Evolutionary conservation across 2,329 filamentous ascomycete genomes (phyloP), one percentile per base, ranked within the genome.

Genomic region (Coniella lustricola): DNA sequence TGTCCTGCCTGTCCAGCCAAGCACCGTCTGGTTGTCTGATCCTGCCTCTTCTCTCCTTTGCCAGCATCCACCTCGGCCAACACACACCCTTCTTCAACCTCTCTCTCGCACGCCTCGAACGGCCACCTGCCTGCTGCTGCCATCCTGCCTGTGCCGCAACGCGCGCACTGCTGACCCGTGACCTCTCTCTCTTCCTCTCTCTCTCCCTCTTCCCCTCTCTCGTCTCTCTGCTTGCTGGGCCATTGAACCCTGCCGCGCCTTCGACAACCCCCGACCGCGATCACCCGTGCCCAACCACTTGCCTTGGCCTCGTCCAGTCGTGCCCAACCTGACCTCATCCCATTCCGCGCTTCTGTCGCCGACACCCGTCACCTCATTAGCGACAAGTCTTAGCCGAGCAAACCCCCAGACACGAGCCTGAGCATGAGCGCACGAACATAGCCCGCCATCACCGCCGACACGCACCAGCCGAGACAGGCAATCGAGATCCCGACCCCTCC

Each of bases 351-450:
- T 53, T 31, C 38, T 17, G 44, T 49, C 32, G 42, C 37, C 68
- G 69, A 32, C 70, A 69, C 21, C 59, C 25, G 25, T 29, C 25
- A 5, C 66, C 41, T 68, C 29, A 17, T 42, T 25, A 33, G n/a
- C 40, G 29, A 33, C 40, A 42, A 16, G 40, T 33, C 40, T 18
- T 8, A 32, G 48, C 57, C 68, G 37, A 58, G 69, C 45, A 69
- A 71, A 47, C 81, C 38, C 41, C 46, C 36, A 29, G 75, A 84
- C 65, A n/a, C n/a, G n/a, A n/a, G n/a, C n/a, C n/a, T n/a, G 87
- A 93, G 67, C 83, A 82, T 72, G 87, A 91, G 68, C 77, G 82
- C 59, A 73, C 76, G 59, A 83, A 83, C 71, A 66, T 86, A 70
- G 77, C 79, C 59, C 72, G 76, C 45, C 70, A 76, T 46, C 70